Base-by-base conservation (phyloP, 2,329 filamentous ascomycete genomes). In the Fonsecaea monophora region DNA sequence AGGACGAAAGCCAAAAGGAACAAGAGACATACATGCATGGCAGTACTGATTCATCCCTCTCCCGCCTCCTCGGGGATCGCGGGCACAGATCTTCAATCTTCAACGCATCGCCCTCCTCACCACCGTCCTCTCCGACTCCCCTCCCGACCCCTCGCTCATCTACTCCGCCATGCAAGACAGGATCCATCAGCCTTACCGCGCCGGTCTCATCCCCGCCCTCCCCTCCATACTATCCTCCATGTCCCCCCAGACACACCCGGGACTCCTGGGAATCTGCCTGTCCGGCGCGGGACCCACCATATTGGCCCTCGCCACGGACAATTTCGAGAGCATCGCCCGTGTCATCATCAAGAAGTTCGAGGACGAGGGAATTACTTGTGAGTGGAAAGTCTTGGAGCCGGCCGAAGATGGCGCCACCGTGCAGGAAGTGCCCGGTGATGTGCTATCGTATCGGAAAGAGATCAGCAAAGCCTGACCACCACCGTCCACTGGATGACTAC, bases 161-260 rank as follows among this genome's bases (percentile, higher is more conserved):
- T 96, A 96, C 82, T 89, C 96, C 56, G 94, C 94, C 55, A 99
- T 99, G 95, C 95, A 98, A 81, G 95, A 99, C 83, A 96, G 94
- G 81, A 88, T 99, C 68, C 95, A 99, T 82, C 95, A 99, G 80
- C 95, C 93, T 53, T 98, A 99, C 82, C 90, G 95, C 62, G 90
- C 95, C 80, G 90, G 87, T 1, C 86, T 99, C 69, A 96, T 99
- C 73, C 95, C 95, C 0, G 95, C 94, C 0, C 85, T 99, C 65
- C 90, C 91, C 15, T 91, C 97, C 77, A 94, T 99, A 62, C 88
- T 99, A 60, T 88, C 92, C 77, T 94, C 90, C 67, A 94, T 98
- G 83, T 97, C 92, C 10, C 95, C 94, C 34, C 86, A 87, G 75
- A 90, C 90, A 4, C 92, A 97, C 77, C 89, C 91, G 1, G 95